Evolutionary conservation across 1,139 yeast species (phyloP).

Genomic region (Diutina neorugosa): DNA sequence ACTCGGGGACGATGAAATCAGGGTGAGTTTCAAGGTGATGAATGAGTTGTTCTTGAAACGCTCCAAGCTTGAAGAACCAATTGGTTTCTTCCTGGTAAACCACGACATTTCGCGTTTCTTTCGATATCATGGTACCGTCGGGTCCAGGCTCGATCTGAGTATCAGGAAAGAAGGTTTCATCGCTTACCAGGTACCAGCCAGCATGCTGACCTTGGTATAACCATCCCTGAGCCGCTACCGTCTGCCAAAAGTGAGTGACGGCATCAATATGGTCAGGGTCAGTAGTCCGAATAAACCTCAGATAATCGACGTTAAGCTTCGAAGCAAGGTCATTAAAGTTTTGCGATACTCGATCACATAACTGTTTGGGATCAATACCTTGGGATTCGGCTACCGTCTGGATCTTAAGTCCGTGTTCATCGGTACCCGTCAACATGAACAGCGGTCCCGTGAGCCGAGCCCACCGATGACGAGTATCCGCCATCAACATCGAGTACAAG

Average conservation of each 20-base stretch:
- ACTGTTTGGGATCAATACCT: constrained; percentile 41
- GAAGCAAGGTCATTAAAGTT: constrained; percentile 55
- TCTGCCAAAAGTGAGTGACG: constrained; percentile 59
- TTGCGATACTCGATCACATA: constrained; percentile 60
- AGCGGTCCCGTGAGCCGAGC: constrained; percentile 32
- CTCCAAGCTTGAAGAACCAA: constrained; percentile 69
- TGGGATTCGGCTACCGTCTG: constrained; percentile 55
- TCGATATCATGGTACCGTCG: constrained; percentile 30
- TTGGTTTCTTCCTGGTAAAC: constrained; percentile 68
- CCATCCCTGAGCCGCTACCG: constrained; percentile 44
- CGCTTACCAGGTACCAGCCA: constrained; percentile 94
- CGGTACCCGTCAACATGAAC: constrained; percentile 82
- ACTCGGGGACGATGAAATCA: constrained; percentile 51
- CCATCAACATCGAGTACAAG: constrained; percentile 72
- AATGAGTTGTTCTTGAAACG: constrained; percentile 44
- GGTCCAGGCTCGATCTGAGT: constrained; percentile 45
- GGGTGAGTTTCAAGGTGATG: constrained; percentile 35
- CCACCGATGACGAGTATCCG: constrained; percentile 77
- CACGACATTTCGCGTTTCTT: constrained; percentile 71
- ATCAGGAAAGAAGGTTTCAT: constrained; percentile 89
- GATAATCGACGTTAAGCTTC: constrained; percentile 43
- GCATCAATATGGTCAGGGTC: constrained; percentile 63
- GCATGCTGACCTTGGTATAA: constrained; percentile 74
- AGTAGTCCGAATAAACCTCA: constrained; percentile 84
- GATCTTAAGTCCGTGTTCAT: constrained; percentile 92